phyloP scores from a whole-genome alignment of 2,329 filamentous ascomycete species.

The Colletotrichum sansevieriae region DNA sequence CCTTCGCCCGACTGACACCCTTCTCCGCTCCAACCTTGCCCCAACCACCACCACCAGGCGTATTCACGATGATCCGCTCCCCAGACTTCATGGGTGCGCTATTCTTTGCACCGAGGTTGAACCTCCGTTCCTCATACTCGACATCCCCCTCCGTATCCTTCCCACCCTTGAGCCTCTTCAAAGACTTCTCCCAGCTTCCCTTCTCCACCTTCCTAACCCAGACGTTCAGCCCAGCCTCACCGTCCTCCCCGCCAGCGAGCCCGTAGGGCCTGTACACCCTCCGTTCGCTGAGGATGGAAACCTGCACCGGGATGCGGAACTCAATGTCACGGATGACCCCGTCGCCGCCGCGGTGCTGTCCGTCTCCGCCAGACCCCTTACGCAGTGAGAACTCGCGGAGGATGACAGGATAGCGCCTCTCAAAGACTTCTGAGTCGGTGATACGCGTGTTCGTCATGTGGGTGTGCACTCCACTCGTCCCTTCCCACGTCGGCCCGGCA shows the following conservation, averaged over 20 bases:
- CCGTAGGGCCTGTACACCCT: constrained; percentile 85
- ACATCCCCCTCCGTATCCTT: constrained; percentile 48
- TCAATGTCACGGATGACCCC: constrained; percentile 84
- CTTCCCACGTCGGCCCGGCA: constrained; percentile 69
- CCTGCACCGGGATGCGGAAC: constrained; percentile 81
- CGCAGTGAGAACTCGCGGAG: constrained; percentile 78
- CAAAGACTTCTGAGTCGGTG: constrained; percentile 64
- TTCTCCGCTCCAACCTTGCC: constrained; percentile 71
- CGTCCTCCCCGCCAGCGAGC: constrained; percentile 85
- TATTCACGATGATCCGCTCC: constrained; percentile 82
- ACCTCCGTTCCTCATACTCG: constrained; percentile 70
- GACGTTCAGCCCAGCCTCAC: constrained; percentile 82
- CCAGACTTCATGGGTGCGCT: constrained; percentile 81
- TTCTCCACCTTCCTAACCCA: constrained; percentile 84
- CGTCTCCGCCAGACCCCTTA: constrained; percentile 71
- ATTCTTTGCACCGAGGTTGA: constrained; percentile 85
- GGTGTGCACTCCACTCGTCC: constrained; percentile 59
- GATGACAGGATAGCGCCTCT: constrained; percentile 75
- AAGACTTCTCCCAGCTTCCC: constrained; percentile 61
- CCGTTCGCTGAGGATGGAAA: constrained; percentile 82
- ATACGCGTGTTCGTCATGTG: constrained; percentile 86
- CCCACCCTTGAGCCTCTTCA: constrained; percentile 53
- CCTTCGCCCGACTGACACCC: constrained; percentile 61
- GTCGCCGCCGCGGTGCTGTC: constrained; percentile 78
- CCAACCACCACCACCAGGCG: constrained; percentile 86